Conservation (phyloP, 169 alveolate species). For the Ichthyophthirius multifiliis region DNA sequence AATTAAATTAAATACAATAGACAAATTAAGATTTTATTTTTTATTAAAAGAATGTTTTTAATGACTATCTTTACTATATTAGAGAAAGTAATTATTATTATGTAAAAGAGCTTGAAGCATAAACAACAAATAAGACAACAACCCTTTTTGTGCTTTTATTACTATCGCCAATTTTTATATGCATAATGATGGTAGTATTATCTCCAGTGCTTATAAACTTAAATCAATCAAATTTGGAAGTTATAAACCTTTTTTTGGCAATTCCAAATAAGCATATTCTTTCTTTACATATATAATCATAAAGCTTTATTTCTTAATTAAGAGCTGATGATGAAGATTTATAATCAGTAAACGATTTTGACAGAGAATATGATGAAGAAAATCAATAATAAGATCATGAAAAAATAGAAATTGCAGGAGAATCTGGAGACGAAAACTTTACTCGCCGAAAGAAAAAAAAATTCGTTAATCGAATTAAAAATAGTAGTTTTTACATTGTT, state of each 20-base stretch:
- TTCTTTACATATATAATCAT: neutral
- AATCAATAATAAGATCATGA: too few species aligned
- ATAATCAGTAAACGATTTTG: neutral
- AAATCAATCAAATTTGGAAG: neutral
- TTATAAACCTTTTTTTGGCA: neutral
- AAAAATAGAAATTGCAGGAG: neutral
- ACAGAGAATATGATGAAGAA: neutral
- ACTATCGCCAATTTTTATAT: neutral
- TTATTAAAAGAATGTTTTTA: neutral
- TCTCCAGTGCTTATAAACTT: neutral
- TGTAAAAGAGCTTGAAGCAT: neutral
- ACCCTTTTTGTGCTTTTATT: neutral
- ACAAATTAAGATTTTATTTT: neutral
- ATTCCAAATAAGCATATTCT: neutral
- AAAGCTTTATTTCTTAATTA: neutral
- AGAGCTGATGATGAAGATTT: conserved; percentile 7
- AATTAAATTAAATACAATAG: neutral
- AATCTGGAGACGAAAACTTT: neutral
- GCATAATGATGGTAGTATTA: neutral
- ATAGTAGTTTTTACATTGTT: neutral
- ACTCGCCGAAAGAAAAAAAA: neutral
- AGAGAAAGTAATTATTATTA: neutral
- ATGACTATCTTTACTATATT: neutral
- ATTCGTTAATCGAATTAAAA: neutral
- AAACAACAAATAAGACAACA: neutral